phyloP scores from a whole-genome alignment of 2,329 filamentous ascomycete genomes.

The Phyllosticta ampelicida region DNA sequence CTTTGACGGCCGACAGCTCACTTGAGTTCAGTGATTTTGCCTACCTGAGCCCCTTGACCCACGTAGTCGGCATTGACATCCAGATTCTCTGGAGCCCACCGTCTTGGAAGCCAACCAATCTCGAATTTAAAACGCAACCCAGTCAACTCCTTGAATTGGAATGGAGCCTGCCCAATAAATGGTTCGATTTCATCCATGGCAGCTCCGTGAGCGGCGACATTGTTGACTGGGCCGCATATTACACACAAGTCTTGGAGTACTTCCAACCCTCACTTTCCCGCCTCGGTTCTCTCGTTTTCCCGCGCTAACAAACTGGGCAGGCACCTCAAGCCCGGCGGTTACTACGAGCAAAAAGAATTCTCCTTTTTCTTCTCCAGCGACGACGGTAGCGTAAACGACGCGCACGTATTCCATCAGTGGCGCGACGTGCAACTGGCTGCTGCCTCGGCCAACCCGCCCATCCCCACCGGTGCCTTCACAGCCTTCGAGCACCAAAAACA shows the following conservation, averaged over 20 bases:
- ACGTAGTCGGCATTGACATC: conserved; percentile 37
- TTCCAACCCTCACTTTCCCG: neutral
- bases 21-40: conserved; percentile 19
- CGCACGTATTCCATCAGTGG: conserved; percentile 19
- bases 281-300: neutral
- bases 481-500: conserved; percentile 23
- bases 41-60: conserved; percentile 23
- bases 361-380: conserved; percentile 17
- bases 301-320: neutral
- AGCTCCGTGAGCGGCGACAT: conserved; percentile 16
- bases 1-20: neutral
- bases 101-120: neutral
- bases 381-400: conserved; percentile 15
- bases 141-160: conserved; percentile 41
- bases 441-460: conserved; percentile 19
- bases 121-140: neutral
- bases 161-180: conserved; percentile 20
- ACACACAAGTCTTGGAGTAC: conserved; percentile 15
- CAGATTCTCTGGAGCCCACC: conserved; percentile 32
- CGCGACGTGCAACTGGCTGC: conserved; percentile 18
- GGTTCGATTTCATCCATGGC: conserved; percentile 18
- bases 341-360: conserved; percentile 20
- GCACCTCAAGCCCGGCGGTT: conserved; percentile 17
- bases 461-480: conserved; percentile 27
- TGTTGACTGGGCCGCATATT: conserved; percentile 17